Conservation (phyloP, 805 yeast genomes). For the Cyberlindnera japonica region DNA sequence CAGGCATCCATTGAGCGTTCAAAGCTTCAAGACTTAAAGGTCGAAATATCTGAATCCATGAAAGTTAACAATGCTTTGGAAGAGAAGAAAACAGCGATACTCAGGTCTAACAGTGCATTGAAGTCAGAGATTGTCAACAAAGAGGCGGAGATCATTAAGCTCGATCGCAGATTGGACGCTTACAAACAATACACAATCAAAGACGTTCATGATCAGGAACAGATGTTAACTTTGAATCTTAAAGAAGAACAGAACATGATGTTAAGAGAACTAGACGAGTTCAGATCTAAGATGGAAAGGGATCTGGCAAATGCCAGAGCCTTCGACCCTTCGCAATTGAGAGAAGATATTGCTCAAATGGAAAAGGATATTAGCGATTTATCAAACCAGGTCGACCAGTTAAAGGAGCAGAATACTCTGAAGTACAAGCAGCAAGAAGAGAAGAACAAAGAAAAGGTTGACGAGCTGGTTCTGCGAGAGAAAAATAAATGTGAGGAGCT, state of each 20-base stretch:
- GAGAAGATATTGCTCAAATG: slow-evolving; percentile 20
- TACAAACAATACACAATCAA: slow-evolving; percentile 2
- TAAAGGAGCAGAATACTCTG: slow-evolving; percentile 7
- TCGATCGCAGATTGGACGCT: slow-evolving; percentile 14
- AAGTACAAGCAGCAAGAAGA: too few species aligned
- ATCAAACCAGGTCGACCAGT: background rate
- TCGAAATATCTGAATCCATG: too few species aligned
- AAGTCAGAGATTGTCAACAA: slow-evolving; percentile 16
- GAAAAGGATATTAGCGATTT: slow-evolving; percentile 13
- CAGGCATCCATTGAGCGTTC: slow-evolving; percentile 9
- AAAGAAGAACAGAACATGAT: slow-evolving; percentile 30
- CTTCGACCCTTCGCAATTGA: slow-evolving; percentile 13
- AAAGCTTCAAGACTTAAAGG: slow-evolving; percentile 8
- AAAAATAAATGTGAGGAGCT: slow-evolving; percentile 30
- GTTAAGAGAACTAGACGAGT: slow-evolving; percentile 32
- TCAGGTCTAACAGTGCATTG: slow-evolving; percentile 5
- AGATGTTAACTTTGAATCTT: slow-evolving; percentile 19
- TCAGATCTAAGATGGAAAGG: slow-evolving; percentile 23
- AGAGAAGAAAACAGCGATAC: background rate
- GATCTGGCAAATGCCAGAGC: slow-evolving; percentile 31
- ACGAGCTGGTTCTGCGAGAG: too few species aligned
- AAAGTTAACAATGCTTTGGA: slow-evolving; percentile 11
- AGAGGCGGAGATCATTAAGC: slow-evolving; percentile 14
- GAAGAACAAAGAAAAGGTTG: slow-evolving; percentile 20
- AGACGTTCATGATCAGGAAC: slow-evolving; percentile 16